These are phyloP conservation scores for Phytophthora foliorum DNA, from an alignment of 352 stramenopile species.

Conservation along the genomic window DNA sequence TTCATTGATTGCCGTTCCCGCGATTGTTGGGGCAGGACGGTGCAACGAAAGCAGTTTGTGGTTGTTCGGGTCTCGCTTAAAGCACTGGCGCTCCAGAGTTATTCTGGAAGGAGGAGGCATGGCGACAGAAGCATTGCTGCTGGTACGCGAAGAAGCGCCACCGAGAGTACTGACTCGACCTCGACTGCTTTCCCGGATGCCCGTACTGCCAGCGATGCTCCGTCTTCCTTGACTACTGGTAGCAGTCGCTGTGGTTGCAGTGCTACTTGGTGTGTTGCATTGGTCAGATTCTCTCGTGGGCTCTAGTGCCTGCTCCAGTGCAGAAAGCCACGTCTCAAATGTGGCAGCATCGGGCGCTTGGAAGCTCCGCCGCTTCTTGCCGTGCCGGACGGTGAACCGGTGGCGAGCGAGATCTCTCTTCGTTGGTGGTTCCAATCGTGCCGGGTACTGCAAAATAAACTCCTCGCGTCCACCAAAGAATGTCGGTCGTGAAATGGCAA, in stretches of 20 bases:
- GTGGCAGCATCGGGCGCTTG: constrained; percentile 33
- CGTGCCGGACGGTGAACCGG: constrained; percentile 34
- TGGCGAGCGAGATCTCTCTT: constrained; percentile 26
- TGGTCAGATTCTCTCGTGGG: constrained; percentile 11
- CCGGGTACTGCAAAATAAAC: constrained; percentile 38
- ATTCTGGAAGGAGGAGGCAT: constrained; percentile 19
- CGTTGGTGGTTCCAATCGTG: constrained; percentile 26
- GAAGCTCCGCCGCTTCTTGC: constrained; percentile 36
- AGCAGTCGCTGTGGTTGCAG: constrained; percentile 18
- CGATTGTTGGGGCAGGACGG: constrained; percentile 9
- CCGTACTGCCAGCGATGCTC: constrained; percentile 11
- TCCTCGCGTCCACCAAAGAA: constrained; percentile 33
- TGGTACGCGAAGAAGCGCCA: constrained; percentile 5
- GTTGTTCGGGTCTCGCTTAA: constrained; percentile 29
- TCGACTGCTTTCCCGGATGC: constrained; percentile 4
- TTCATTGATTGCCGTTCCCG: not conserved
- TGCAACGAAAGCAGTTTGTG: constrained; percentile 30
- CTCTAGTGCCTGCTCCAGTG: constrained; percentile 30
- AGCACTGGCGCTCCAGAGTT: constrained; percentile 19
- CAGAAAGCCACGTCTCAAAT: constrained; percentile 27
- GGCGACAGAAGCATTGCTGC: constrained; percentile 5
- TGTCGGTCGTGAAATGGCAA: constrained; percentile 27
- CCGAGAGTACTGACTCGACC: constrained; percentile 1
- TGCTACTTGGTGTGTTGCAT: constrained; percentile 7
- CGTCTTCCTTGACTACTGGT: constrained; percentile 9